A percentile compares a stretch with the other conserved stretches of the same genome.
phyloP scores from a whole-genome alignment of 2,329 filamentous ascomycete species.

The Colletotrichum sp. region DNA sequence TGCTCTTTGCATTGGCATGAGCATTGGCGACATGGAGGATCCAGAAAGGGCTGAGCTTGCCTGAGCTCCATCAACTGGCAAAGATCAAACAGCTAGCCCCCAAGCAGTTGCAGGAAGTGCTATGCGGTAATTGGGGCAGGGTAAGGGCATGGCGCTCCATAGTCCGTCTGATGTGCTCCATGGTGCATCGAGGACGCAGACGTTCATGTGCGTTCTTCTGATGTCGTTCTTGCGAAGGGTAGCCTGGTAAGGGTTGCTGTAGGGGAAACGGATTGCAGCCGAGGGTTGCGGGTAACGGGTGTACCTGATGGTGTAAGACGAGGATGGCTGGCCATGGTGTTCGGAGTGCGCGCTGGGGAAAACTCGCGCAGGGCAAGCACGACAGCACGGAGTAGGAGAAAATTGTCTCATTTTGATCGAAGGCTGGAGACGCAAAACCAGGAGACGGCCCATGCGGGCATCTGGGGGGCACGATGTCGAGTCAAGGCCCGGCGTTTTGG shows the following conservation, averaged over 20 bases:
- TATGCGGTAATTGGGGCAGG: neutral
- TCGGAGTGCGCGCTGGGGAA: constrained; percentile 10
- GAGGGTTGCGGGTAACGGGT: neutral
- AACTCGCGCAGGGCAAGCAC: neutral
- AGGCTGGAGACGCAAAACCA: neutral
- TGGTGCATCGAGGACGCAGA: neutral
- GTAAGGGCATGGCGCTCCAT: neutral
- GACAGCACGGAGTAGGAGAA: neutral
- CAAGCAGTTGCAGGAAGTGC: neutral
- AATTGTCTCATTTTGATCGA: constrained; percentile 17
- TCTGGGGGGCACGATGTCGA: neutral
- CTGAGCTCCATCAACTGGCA: neutral
- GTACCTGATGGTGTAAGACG: constrained; percentile 4
- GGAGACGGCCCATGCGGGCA: neutral
- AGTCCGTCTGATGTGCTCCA: neutral
- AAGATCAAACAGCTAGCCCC: neutral
- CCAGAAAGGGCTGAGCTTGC: neutral
- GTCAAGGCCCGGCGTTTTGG: constrained; percentile 15
- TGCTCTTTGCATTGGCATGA: neutral
- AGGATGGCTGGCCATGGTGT: neutral
- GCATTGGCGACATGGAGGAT: neutral
- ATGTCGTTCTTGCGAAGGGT: neutral
- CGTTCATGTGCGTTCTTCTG: neutral
- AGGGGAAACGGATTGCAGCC: neutral
- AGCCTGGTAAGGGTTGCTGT: neutral